These are phyloP conservation scores for Neoascochyta sp. DNA, from an alignment of 2,329 filamentous ascomycete species.

Conservation along the genomic window DNA sequence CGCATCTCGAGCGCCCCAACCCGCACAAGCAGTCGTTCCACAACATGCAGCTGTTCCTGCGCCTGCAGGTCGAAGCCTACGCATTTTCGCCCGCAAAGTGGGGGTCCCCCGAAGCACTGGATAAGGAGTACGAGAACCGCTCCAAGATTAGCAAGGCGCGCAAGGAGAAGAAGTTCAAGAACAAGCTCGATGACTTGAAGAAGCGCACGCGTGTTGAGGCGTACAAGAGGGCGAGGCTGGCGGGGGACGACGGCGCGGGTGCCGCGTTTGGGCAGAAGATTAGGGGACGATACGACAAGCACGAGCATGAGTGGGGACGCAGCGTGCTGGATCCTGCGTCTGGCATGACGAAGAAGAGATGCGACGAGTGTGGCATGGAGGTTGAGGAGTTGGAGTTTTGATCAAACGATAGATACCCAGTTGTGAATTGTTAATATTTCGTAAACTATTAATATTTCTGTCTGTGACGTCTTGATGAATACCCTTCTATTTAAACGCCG, in stretches of 20 bases:
- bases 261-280: constrained; percentile 72
- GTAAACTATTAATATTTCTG: too few relatives aligned
- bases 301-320: constrained; percentile 83
- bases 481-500: too few relatives aligned
- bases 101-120: constrained; percentile 80
- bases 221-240: constrained; percentile 57
- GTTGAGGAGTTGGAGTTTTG: constrained; percentile 63
- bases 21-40: constrained; percentile 96
- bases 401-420: too few relatives aligned
- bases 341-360: constrained; percentile 75
- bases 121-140: constrained; percentile 80
- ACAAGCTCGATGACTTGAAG: constrained; percentile 84
- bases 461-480: too few relatives aligned
- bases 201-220: constrained; percentile 89
- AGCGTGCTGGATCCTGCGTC: constrained; percentile 57
- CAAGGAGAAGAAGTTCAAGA: constrained; percentile 89
- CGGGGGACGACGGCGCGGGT: constrained; percentile 40
- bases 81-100: constrained; percentile 80
- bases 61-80: constrained; percentile 92
- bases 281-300: constrained; percentile 59
- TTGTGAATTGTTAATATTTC: too few relatives aligned
- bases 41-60: constrained; percentile 96
- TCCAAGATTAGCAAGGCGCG: constrained; percentile 75
- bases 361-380: constrained; percentile 64
- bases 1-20: constrained; percentile 84